phyloP scores from a whole-genome alignment of 73 alveolate species.

The Paramecium sexaurelia region DNA sequence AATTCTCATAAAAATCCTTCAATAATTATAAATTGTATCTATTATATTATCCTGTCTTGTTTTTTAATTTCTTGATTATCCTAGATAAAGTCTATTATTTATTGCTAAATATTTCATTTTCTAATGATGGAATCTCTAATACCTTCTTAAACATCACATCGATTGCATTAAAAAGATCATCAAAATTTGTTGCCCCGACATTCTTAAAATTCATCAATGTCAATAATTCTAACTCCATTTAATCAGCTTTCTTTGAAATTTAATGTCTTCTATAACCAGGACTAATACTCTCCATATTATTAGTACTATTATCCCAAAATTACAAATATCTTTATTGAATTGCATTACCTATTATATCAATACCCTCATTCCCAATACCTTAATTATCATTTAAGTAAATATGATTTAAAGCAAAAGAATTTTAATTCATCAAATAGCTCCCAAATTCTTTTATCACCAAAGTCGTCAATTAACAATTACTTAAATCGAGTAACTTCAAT shows the following conservation, averaged over 20 bases:
- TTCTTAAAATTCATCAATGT: not conserved
- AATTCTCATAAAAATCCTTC: not conserved
- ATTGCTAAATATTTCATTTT: not conserved
- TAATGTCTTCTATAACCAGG: slow-evolving; percentile 20
- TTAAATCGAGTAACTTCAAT: not conserved
- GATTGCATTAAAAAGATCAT: not conserved
- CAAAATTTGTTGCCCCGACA: not conserved
- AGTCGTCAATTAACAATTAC: not conserved
- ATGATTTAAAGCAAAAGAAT: slow-evolving; percentile 14
- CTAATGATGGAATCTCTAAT: not conserved
- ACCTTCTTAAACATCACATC: slow-evolving; percentile 8
- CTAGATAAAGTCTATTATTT: not conserved
- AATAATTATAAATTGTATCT: not conserved
- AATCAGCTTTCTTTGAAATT: not conserved
- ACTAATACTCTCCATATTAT: not conserved
- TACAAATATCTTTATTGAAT: not conserved
- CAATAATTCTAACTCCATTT: slow-evolving; percentile 20
- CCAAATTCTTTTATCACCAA: not conserved
- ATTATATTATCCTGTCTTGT: not conserved
- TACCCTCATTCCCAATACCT: not conserved
- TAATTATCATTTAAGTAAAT: not conserved
- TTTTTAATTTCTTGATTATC: not conserved
- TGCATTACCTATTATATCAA: not conserved
- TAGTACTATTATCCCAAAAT: slow-evolving; percentile 15
- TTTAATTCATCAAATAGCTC: slow-evolving; percentile 3